Base-by-base conservation (phyloP, 2,329 filamentous ascomycete genomes). In the Colletotrichum eremochloae region DNA sequence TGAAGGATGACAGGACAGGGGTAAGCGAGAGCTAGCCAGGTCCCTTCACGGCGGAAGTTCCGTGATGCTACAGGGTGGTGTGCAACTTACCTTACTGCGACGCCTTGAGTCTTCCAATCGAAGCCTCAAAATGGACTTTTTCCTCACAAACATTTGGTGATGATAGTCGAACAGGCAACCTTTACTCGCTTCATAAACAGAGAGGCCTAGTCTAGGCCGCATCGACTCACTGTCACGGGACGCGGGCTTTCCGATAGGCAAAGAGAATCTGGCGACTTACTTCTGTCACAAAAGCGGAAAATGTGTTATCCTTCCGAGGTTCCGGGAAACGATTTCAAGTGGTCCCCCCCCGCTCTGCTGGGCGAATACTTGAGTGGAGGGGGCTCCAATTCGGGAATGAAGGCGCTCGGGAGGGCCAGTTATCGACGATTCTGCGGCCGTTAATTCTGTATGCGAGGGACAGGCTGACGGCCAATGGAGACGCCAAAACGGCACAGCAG, bases 61-160 rank as follows among this genome's bases (percentile, higher is more conserved):
- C 57, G 56, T 63, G 57, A 67, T 72, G 71, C 66, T 61, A 69
- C 55, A 57, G 63, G 67, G 46, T 73, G 68, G 68, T 73, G 68
- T 67, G 68, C 18, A 62, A 58, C 62, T 72, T 38, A 62, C 61
- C 52, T 55, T 48, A 42, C 62, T 67, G 20, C 58, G 58, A 73
- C 63, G 61, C 40, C 24, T 36, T 50, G n/a, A 58, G 38, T 61
- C 63, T 50, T 71, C 71, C 71, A 67, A 72, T 73, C 40, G 40
- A 72, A 55, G 44, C 18, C 33, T 62, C 15, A 55, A 72, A 38
- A 53, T 42, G 62, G 62, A 15, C 18, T 71, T 63, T 46, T 50
- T 9, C 38, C 52, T 36, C 52, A 44, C 56, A 62, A 57, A 12
- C 18, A 44, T 63, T 3, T 63, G 44, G 58, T 53, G 56, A 73